Evolutionary conservation across 139 green algal species (phyloP).

Genomic region (Auxenochlorella pyrenoidosa): DNA sequence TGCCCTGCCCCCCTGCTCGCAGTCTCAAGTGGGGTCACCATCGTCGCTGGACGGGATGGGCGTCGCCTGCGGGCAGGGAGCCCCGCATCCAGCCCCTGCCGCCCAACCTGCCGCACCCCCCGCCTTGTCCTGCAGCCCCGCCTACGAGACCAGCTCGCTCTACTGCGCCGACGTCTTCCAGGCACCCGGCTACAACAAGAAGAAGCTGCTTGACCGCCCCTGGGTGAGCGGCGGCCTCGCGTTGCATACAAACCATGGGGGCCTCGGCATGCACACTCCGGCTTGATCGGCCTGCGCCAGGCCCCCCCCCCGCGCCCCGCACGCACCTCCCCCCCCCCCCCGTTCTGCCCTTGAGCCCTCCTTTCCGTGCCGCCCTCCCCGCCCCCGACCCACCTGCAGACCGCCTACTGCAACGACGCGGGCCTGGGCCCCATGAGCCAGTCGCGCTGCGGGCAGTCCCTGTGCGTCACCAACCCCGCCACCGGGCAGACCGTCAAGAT

Average conservation of each 20-base stretch:
- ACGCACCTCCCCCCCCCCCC: neutral
- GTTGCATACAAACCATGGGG: too few relatives aligned
- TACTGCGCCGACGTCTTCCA: constrained; percentile 21
- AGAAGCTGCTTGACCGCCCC: neutral
- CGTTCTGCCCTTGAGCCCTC: neutral
- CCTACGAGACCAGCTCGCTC: neutral
- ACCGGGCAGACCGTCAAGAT: constrained; percentile 10
- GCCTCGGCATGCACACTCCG: too few relatives aligned
- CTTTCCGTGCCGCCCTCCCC: neutral
- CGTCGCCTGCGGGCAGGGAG: too few relatives aligned
- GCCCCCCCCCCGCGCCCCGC: neutral
- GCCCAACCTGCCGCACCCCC: neutral
- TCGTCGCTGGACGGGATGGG: too few relatives aligned
- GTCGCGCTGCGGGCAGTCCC: constrained; percentile 17
- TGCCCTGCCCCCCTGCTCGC: too few relatives aligned
- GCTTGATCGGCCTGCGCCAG: neutral
- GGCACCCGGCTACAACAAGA: neutral
- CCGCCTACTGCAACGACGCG: constrained; percentile 22
- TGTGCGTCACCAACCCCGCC: constrained; percentile 27
- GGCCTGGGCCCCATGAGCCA: constrained; percentile 27
- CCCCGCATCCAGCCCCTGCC: too few relatives aligned
- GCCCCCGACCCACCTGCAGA: neutral
- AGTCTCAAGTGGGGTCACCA: too few relatives aligned
- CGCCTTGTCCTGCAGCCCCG: neutral
- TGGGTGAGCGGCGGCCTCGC: neutral